Base-by-base conservation (phyloP, 805 yeast species). In the Kuraishia capsulata region DNA sequence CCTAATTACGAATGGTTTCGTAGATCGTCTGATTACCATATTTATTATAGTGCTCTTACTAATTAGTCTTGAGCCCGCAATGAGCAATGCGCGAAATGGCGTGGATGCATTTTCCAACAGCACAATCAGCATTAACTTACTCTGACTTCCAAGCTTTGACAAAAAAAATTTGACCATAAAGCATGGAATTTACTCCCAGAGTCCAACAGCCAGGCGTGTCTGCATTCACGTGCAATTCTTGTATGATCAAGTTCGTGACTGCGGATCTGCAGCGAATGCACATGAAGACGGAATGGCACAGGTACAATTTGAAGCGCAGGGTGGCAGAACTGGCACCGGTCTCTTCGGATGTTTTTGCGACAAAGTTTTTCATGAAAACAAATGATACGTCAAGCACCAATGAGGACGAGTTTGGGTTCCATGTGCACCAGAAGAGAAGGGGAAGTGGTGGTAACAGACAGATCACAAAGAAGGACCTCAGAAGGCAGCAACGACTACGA, bases 341-440 rank as follows among this genome's bases (percentile, higher is more conserved):
- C 20, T 57, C 61, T 38, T 69, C 69, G 35, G 67, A 59, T n/a
- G 38, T 34, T n/a, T 44, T 44, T 43, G 46, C 44, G 10, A 42
- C 39, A 33, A 44, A 44, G 38, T 42, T 44, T 32, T 36, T 40
- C 4, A 9, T 39, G 31, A 24, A 38, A 10, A n/a, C n/a, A n/a
- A n/a, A n/a, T n/a, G 40, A 38, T 17, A 30, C 16, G 29, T 30
- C 17, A 9, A 43, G 37, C 3, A 35, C 36, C 20, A 44, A 47
- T 21, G 78, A 71, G 41, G 80, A 73, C 51, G 81, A 76, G 42
- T 71, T 58, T 52, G 81, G 82, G 0, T 76, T 76, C 51, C 54
- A 52, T 34, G 52, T 72, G 3, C 55, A 53, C 38, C 48, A 54
- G 37, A 40, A 51, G 54, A 46, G 55, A 49, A 43, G 36, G 25